Evolutionary conservation across 192 early-diverging fungal genomes (phyloP), one percentile per base, ranked within the genome.

Genomic region (Linnemannia elongata): DNA sequence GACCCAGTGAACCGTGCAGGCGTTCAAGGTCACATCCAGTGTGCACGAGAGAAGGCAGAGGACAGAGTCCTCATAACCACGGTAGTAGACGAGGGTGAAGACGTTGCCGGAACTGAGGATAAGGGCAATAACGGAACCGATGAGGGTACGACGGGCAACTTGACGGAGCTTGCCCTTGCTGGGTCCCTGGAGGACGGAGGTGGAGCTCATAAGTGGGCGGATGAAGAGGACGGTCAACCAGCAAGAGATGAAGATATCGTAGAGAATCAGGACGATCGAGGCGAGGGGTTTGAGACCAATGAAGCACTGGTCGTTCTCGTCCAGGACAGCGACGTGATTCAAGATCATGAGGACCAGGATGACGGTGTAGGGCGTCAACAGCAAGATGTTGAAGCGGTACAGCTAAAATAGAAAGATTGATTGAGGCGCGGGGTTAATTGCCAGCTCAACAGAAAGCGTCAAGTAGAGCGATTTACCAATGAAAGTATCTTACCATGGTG

Each of bases 1-100:
- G 57, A 91, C 90, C 90, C 90, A 91, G 72, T 90, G 89, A 39
- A 91, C 80, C 2, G 89, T 89, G 36, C 68, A 69, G 12, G 88
- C 82, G 52, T 90, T 91, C 24, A 91, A 68, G 9, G 88, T 90
- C 33, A 91, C 90, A 66, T 91, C 90, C 39, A 91, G 45, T 20
- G 87, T 87, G 63, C 90, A 91, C 24, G 86, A 89, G 20, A 88
- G 82, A 54, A 91, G 63, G 72, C 90, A 91, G 9, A 91, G 60
- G 20, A 90, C 80, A 24, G 89, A 88, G 66, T 86, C 82, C 69
- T 91, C 89, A 17, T 78, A 74, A 9, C 90, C 90, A 33, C 82
- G 60, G 60, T 81, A 86, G 70, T 88, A 52, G 8, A 85, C 85
- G 24, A 91, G 75, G 22, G 86, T 79, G 30, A 89, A 77, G 45